Conservation (phyloP, 164 flowering plant species). For the Piper longum region DNA sequence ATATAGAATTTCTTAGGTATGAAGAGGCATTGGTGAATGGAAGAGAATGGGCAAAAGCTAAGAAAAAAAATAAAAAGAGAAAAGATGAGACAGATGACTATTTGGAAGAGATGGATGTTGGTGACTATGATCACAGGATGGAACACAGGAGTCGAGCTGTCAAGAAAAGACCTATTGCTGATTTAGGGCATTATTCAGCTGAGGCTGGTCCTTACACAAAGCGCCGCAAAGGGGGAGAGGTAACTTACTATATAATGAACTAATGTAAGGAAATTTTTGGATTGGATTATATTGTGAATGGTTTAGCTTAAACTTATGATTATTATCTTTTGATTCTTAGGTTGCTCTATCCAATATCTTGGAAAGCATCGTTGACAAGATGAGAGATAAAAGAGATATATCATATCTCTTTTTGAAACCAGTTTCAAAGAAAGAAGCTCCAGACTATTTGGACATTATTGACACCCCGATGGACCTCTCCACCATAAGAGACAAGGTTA, state of each 20-base stretch:
- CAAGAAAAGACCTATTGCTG: constrained; percentile 38
- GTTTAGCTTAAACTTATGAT: not conserved
- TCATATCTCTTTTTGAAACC: constrained; percentile 80
- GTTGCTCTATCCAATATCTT: constrained; percentile 79
- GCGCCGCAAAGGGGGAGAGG: constrained; percentile 95
- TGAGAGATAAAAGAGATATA: constrained; percentile 33
- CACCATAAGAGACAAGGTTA: constrained; percentile 70
- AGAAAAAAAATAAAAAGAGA: constrained; percentile 42
- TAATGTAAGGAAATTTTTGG: not conserved
- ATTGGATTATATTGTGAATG: not conserved
- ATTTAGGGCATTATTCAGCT: constrained; percentile 30
- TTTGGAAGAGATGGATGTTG: constrained; percentile 33
- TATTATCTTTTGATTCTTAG: constrained; percentile 20
- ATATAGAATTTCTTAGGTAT: constrained; percentile 38
- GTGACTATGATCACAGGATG: constrained; percentile 44
- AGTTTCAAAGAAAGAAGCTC: constrained; percentile 83
- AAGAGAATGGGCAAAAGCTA: constrained; percentile 53
- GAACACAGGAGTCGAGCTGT: constrained; percentile 46
- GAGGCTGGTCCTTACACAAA: constrained; percentile 51
- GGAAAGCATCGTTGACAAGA: constrained; percentile 56
- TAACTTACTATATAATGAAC: constrained; percentile 9
- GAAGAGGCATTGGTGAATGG: constrained; percentile 46
- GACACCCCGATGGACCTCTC: constrained; percentile 80
- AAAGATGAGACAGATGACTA: constrained; percentile 34
- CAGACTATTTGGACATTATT: constrained; percentile 63